Evolutionary conservation across 2,329 filamentous ascomycete genomes (phyloP), one percentile per base, ranked within the genome.

Genomic region (Colletotrichum graminicola): DNA sequence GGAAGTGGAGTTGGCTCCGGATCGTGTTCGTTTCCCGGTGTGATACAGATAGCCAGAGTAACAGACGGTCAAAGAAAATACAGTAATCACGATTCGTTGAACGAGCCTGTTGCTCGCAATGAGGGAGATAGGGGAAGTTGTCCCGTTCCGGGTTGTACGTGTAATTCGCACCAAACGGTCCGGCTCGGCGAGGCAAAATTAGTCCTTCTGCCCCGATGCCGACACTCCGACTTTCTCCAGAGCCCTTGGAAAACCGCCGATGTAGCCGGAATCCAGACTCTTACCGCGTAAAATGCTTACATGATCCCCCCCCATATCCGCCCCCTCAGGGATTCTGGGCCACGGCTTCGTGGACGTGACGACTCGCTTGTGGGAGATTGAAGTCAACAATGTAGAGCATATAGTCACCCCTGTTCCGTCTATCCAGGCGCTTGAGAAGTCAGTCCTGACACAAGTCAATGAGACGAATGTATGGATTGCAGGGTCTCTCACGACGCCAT

Each of bases 1-100:
- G 26, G 56, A 62, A 67, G 63, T 67, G 67, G 56, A 67, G 34
- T 39, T n/a, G 18, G n/a, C 0, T 21, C 16, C 11, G 18, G 23
- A 14, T 11, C 18, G n/a, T 49, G 29, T 36, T 62, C 51, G 41
- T 47, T 57, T 34, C 10, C n/a, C 55, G 62, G 34, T 51, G 32
- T 49, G 23, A 11, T 47, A 62, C 32, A 5, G 18, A 62, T 41
- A 6, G 8, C 32, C 6, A 14, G 39, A 6, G 41, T 26, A 16
- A 5, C 49, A 14, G 39, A 0, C 26, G n/a, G 61, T 41, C 34
- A 16, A 51, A 12, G 21, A 12, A 7, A n/a, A 49, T 34, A 5
- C 23, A 23, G 12, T n/a, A 3, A 16, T 26, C 26, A 67, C 16
- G 56, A 29, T 23, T 47, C 21, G 18, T 26, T 23, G 43, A 11